Base-by-base conservation (phyloP, 495 filamentous ascomycete species). In the Aspergillus affinis region DNA sequence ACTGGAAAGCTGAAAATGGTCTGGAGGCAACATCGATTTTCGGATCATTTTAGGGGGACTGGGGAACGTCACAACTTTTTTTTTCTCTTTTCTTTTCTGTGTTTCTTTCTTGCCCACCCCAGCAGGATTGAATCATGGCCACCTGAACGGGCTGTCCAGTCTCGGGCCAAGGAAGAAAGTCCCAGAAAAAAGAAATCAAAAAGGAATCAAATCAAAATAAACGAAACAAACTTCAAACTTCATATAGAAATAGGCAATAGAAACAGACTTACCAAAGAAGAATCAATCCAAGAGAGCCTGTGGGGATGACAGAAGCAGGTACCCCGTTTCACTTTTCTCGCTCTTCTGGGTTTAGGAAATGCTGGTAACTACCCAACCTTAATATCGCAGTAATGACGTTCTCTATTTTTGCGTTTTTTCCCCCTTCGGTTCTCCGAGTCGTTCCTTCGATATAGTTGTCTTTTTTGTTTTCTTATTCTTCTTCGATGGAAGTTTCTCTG, bases 241-340 rank as follows among this genome's bases (percentile, higher is more conserved):
- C 46, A 44, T 48, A 21, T 44, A 62, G 18, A 61, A 52, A 61
- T 26, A 53, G 18, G 15, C 53, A 32, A 53, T 23, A 57, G 23
- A 57, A 41, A 53, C 26, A 36, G 32, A 49, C 58, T 55, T 49
- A 55, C 59, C 57, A 53, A 61, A 61, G 59, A 61, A 61, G n/a
- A n/a, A n/a, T n/a, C n/a, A n/a, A 55, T 15, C 48, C 32, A 2
- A 36, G 12, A 36, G 32, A 51, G 50, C 55, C 51, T 21, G 61
- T 50, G 53, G 62, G 61, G 54, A 51, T 54, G 57, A 51, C 59
- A 65, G 53, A 67, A 67, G 65, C 65, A 67, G 65, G 65, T 67
- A 67, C 65, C 63, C 63, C 64, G 61, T 63, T 61, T 61, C 56
- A 56, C 56, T 54, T 36, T 44, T 29, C 56, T 59, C 20, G 62